These are phyloP conservation scores for Viola pubescens DNA, from an alignment of 441 rosid species.

Conservation along the genomic window DNA sequence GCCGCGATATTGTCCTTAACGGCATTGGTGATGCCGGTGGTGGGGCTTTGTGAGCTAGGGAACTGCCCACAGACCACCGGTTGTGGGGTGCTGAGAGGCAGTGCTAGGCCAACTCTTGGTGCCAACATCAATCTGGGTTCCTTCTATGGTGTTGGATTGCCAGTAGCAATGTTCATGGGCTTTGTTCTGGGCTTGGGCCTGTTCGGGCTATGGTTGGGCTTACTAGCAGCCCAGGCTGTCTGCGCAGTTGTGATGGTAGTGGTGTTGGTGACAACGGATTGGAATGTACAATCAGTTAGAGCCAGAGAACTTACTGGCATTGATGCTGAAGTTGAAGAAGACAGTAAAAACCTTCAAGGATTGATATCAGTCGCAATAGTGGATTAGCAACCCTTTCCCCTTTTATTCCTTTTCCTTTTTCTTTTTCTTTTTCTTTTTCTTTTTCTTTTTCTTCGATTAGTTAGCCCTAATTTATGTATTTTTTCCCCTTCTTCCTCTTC, in stretches of 20 bases:
- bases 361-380: constrained; percentile 6
- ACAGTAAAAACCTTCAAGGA: constrained; percentile 11
- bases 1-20: constrained; percentile 49
- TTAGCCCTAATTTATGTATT: no score
- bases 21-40: constrained; percentile 60
- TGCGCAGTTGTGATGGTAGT: constrained; percentile 68
- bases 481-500: no score
- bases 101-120: constrained; percentile 71
- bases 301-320: constrained; percentile 49
- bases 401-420: no score
- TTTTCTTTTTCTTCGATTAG: no score
- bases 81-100: constrained; percentile 82
- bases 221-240: constrained; percentile 62
- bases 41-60: constrained; percentile 82
- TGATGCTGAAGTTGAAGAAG: constrained; percentile 11
- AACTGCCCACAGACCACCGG: constrained; percentile 93
- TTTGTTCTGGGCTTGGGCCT: constrained; percentile 53
- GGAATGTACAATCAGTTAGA: constrained; percentile 53
- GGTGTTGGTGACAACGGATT: constrained; percentile 66
- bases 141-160: constrained; percentile 78
- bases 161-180: constrained; percentile 63
- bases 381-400: constrained; percentile 1
- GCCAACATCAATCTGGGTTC: constrained; percentile 78
- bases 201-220: constrained; percentile 67
- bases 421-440: no score